Evolutionary conservation across 306 rosid species (phyloP).

Genomic region (Pueraria montana): DNA sequence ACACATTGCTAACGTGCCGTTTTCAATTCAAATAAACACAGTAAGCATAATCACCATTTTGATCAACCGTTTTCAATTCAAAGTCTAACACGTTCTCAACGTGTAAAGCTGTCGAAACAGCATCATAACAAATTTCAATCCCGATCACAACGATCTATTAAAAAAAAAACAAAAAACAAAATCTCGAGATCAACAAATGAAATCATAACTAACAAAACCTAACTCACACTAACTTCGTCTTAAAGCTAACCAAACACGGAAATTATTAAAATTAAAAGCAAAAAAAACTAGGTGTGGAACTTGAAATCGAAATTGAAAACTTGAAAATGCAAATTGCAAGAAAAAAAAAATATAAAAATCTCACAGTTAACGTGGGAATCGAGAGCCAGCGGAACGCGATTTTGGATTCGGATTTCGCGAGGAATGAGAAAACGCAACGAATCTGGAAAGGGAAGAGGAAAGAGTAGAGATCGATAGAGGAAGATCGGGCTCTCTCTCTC

Average conservation of each 20-base stretch:
- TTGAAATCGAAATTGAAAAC: constrained; percentile 7
- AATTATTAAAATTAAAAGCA: neutral
- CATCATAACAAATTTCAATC: constrained; percentile 11
- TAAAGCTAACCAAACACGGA: constrained; percentile 19
- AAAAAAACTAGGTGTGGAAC: neutral
- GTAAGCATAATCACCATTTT: constrained; percentile 3
- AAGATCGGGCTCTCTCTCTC: constrained; percentile 38
- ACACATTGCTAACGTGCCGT: neutral
- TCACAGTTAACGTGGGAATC: constrained; percentile 26
- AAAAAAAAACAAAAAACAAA: neutral
- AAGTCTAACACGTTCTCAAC: neutral
- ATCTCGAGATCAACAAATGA: neutral
- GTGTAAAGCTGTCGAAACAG: neutral
- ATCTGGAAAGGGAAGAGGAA: constrained; percentile 42
- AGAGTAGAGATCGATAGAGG: constrained; percentile 47
- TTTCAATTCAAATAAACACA: constrained; percentile 10
- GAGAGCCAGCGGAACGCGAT: neutral
- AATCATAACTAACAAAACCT: constrained; percentile 31
- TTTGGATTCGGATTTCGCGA: neutral
- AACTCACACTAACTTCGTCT: neutral
- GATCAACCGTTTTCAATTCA: constrained; percentile 30
- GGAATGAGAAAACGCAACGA: constrained; percentile 8
- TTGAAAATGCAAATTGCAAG: neutral
- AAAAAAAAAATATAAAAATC: neutral
- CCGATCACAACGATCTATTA: neutral